phyloP scores from a whole-genome alignment of 352 stramenopile species.

The Plasmopara muralis region DNA sequence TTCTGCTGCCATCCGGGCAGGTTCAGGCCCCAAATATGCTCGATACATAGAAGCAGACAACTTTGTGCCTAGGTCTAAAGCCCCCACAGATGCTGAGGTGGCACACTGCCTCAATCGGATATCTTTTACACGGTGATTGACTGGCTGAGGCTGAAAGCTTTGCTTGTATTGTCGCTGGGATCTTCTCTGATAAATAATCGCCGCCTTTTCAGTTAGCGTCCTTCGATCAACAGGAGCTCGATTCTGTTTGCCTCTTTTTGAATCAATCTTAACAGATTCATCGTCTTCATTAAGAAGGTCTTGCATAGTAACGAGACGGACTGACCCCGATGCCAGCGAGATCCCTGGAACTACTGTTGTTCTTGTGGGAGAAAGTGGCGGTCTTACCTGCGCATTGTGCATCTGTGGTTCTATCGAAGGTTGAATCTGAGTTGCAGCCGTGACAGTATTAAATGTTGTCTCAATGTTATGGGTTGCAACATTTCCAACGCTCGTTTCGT shows the following conservation, averaged over 20 bases:
- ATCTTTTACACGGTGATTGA: neutral
- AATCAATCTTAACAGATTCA: conserved; percentile 5
- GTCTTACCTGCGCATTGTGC: conserved; percentile 5
- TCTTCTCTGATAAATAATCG: conserved; percentile 15
- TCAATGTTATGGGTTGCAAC: conserved; percentile 1
- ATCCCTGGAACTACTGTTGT: conserved; percentile 23
- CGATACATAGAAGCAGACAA: conserved; percentile 12
- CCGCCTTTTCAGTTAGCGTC: conserved; percentile 9
- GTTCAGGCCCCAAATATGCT: neutral
- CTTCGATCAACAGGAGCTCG: conserved; percentile 13
- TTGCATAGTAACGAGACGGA: conserved; percentile 18
- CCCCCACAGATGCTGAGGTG: conserved; percentile 3
- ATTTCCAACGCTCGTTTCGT: conserved; percentile 1
- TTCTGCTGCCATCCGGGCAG: neutral
- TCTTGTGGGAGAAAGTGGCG: conserved; percentile 14
- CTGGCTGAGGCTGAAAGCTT: conserved; percentile 1
- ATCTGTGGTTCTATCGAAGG: conserved; percentile 1
- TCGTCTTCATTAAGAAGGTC: conserved; percentile 29
- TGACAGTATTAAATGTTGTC: neutral
- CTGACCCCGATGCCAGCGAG: conserved; percentile 13
- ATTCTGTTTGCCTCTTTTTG: conserved; percentile 13
- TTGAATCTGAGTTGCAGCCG: conserved; percentile 4
- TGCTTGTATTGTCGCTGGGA: conserved; percentile 12
- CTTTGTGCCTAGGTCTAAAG: conserved; percentile 1
- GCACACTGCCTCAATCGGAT: conserved; percentile 2